Evolutionary conservation across 345 rosid genomes (phyloP), one percentile per base, ranked within the genome.

Genomic region (Raphanus sativus): DNA sequence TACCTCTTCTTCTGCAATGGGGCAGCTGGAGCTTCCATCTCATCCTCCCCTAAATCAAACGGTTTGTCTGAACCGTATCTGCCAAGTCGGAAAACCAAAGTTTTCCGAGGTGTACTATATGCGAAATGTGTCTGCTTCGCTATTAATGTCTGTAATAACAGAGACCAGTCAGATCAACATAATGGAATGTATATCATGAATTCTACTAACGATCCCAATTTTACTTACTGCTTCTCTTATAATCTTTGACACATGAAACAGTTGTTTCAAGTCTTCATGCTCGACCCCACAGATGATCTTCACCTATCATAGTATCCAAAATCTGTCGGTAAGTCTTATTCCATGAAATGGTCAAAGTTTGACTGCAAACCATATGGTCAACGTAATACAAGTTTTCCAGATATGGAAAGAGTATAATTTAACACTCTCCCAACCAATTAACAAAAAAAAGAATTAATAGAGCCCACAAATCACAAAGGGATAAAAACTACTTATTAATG

Each of bases 211-310:
- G 52, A 26, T 66, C 2, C 2, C 0, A 48, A 7, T 13, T 32
- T 36, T 40, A 83, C 96, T 89, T 76, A 94, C 97, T 76, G 92
- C 90, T 81, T 90, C 90, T 81, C 85, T 84, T 58, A 88, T 78
- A 8, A 88, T 62, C 81, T 85, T 89, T 2, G 97, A 94, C 45
- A 94, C 97, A 11, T 68, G 82, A 40, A 79, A 74, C 59, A 94
- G 87, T 73, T 81, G 93, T 81, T 90, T 88, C 86, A 94, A 80
- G 72, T 94, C 98, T 33, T 85, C 87, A 64, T 91, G 97, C 58
- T 88, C 86, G 24, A 90, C 97, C 3, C 88, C 85, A 36, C 93
- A 89, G 2, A 94, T 80, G 71, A 94, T 81, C 82, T 77, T 82
- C 82, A 92, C 83, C 97, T 94, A 91, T 5, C 73, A 12, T 65